Evolutionary conservation across 257 asterid genomes (phyloP), one percentile per base, ranked within the genome.

Genomic region (Pogostemon cablin): DNA sequence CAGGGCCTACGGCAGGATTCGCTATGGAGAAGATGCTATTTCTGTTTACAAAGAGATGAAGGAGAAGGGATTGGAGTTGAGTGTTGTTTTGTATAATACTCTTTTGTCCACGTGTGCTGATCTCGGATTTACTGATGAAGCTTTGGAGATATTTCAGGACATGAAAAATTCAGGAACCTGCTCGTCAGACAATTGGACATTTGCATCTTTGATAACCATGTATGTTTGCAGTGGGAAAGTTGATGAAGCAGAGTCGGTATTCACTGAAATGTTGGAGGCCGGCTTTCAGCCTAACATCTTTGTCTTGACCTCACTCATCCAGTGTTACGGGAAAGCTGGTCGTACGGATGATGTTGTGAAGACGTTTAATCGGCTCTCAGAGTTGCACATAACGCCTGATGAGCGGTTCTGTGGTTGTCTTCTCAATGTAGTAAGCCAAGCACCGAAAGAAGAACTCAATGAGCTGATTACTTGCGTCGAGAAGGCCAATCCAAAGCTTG

Each of bases 321-420:
- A 89, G 79, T 90, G 98, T 77, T 91, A 91, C 40, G 99, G 98
- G 8, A 95, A 89, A 79, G 88, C 93, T 44, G 86, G 89, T 47
- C 91, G 89, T 53, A 65, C 69, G 3, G 95, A 89, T 80, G 97
- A 89, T 74, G 96, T 91, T 7, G 91, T 89, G 49, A 85, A 80
- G 80, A 89, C 92, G 10, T 89, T 91, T 69, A 78, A 85, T 71
- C 78, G 80, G 69, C 65, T 91, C 56, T 52, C 79, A 8, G 93
- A 83, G 32, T 75, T 78, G 11, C 84, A 85, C 20, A 77, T 91
- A 67, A 74, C 77, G 52, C 95, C 92, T 1, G 98, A 91, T 71
- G 98, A 90, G 68, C 86, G 90, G 10, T 91, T 91, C 67, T 77
- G 83, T 10, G 81, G 98, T 77, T 91, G 98, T 84, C 86, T 95